Base-by-base conservation (phyloP, 2,329 filamentous ascomycete species). In the Rutstroemia sp. region DNA sequence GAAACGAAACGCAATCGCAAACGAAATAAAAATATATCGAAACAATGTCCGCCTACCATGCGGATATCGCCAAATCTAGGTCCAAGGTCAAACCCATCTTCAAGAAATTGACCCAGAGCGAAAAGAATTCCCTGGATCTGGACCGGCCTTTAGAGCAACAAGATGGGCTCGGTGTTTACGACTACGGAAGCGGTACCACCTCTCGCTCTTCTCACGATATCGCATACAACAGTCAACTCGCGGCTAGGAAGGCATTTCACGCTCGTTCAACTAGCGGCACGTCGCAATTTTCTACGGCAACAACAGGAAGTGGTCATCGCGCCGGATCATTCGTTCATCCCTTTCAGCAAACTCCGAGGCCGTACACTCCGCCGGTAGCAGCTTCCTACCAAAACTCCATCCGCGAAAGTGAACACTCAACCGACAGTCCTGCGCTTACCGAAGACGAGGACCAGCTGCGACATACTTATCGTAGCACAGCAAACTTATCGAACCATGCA, bases 111-210 rank as follows among this genome's bases (percentile, higher is more conserved):
- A 62, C 66, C 17, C 63, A 65, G 47, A 82, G 79, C 62, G 80
- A 83, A 61, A 83, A 83, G 72, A 83, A 76, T 65, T 85, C 82
- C 47, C 70, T 85, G 58, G 83, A 86, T 63, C 69, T 86, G 60
- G 79, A 84, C 66, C 77, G 82, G 46, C 74, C 75, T 19, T 82
- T 81, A 44, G 80, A 84, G 58, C 79, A 82, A 64, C 79, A 82
- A 63, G 72, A 69, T 61, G 70, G 66, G 41, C 65, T 74, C 59
- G 70, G 68, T 19, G 69, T 65, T 44, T 70, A 68, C 47, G 70
- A 69, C 25, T 68, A 64, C 41, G 63, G 67, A 47, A 57, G 56
- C 41, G 65, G 59, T 37, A 39, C 41, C 25, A 53, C 30, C 12
- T 61, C 64, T 30, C 64, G 66, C 5, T 62, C 61, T 19, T 60